These are phyloP conservation scores for Thuidium tamariscinum DNA, from an alignment of 225 moss, liverwort and hornwort genomes.

Conservation along the genomic window DNA sequence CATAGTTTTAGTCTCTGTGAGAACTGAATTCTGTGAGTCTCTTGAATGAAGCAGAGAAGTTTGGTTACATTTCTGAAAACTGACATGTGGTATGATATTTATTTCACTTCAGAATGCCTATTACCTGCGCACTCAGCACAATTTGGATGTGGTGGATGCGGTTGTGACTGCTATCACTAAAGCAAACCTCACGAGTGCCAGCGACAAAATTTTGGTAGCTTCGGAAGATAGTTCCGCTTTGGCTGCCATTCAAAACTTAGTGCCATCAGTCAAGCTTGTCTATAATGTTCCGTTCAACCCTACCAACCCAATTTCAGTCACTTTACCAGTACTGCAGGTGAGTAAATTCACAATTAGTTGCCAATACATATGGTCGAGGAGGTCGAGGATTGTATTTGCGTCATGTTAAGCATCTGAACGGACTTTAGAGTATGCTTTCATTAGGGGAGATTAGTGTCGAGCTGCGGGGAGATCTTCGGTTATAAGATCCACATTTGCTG, in stretches of 20 bases:
- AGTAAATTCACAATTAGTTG: background rate
- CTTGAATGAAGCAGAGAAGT: background rate
- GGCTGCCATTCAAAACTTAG: constrained; percentile 37
- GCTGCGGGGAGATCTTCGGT: background rate
- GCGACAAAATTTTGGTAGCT: constrained; percentile 49
- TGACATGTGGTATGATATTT: background rate
- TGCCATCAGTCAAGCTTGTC: constrained; percentile 44
- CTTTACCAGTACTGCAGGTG: constrained; percentile 19
- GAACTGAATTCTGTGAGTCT: background rate
- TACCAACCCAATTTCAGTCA: background rate
- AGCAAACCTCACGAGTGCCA: constrained; percentile 50
- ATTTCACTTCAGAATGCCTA: constrained; percentile 56
- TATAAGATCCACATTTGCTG: background rate
- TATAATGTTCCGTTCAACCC: constrained; percentile 16
- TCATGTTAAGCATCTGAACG: background rate
- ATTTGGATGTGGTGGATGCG: constrained; percentile 58
- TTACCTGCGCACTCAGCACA: constrained; percentile 38
- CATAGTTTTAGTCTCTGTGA: background rate
- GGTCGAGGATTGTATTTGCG: background rate
- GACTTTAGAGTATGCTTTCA: background rate
- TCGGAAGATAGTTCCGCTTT: constrained; percentile 84
- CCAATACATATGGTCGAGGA: background rate
- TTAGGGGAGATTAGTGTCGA: background rate
- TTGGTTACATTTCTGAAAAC: background rate
- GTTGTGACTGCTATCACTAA: constrained; percentile 44